A percentile compares a stretch with the other conserved stretches of the same genome.
Conservation (phyloP, 495 filamentous ascomycete genomes). For the Alectoria sarmentosa region DNA sequence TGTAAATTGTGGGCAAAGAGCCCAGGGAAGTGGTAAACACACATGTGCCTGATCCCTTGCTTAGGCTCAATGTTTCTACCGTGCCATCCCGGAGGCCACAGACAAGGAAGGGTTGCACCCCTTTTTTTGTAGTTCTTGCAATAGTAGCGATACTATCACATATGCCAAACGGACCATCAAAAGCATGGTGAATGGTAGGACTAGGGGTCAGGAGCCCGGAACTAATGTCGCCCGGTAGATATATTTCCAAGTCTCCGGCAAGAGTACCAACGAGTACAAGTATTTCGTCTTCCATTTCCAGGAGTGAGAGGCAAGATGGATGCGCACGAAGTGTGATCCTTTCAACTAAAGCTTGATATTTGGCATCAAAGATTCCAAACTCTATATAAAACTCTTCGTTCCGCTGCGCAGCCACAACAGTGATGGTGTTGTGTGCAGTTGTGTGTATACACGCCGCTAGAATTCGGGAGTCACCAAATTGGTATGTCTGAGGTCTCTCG, state of each 20-base stretch:
- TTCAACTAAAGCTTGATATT: slow-evolving; percentile 8
- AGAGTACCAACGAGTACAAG: slow-evolving; percentile 14
- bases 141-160: slow-evolving; percentile 26
- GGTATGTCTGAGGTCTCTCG: neutral
- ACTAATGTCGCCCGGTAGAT: neutral
- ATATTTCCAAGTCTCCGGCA: slow-evolving; percentile 8
- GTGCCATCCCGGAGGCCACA: slow-evolving; percentile 27
- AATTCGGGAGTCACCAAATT: neutral
- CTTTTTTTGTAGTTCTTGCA: neutral
- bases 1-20: neutral
- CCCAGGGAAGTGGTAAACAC: neutral
- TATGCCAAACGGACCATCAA: slow-evolving; percentile 20
- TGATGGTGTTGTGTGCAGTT: neutral
- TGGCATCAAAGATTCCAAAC: neutral
- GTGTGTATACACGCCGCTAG: slow-evolving; percentile 9
- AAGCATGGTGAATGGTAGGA: slow-evolving; percentile 11
- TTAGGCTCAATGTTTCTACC: slow-evolving; percentile 12
- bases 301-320: slow-evolving; percentile 4
- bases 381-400: slow-evolving; percentile 10
- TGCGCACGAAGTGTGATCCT: slow-evolving; percentile 1
- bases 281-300: neutral
- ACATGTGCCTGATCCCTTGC: neutral
- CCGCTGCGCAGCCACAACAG: neutral
- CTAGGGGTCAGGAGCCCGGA: neutral
- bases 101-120: slow-evolving; percentile 9